Percentiles rank a stretch among this genome's conserved stretches.
These are phyloP conservation scores for Ogataea saltuana DNA, from an alignment of 805 yeast species.

Conservation along the genomic window DNA sequence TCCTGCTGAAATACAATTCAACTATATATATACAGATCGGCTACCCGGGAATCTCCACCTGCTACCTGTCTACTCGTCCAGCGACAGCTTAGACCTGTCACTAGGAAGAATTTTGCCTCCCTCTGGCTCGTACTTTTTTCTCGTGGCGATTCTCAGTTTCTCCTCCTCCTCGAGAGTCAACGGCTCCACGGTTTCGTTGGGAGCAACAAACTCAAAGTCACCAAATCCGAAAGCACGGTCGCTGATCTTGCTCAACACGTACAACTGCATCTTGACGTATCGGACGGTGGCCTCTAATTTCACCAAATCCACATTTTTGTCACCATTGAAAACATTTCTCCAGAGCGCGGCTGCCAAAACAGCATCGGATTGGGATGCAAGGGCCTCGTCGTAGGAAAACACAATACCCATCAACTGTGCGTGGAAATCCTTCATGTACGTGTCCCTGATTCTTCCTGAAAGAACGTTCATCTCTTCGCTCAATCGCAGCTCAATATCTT, in stretches of 20 bases:
- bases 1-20: too few relatives aligned
- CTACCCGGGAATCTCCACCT: too few relatives aligned
- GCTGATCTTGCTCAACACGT: conserved; percentile 78
- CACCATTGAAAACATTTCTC: conserved; percentile 91
- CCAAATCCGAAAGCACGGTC: conserved; percentile 96
- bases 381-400: conserved; percentile 90
- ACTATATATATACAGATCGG: too few relatives aligned
- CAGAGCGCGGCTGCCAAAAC: conserved; percentile 77
- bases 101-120: conserved; percentile 57
- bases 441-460: conserved; percentile 79
- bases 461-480: conserved; percentile 82
- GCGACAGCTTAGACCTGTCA: conserved; percentile 51
- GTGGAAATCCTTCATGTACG: conserved; percentile 86
- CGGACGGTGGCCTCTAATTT: conserved; percentile 88
- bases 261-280: conserved; percentile 85
- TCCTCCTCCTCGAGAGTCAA: conserved; percentile 66
- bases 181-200: conserved; percentile 73
- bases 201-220: conserved; percentile 78
- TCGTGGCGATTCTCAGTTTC: conserved; percentile 50
- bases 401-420: conserved; percentile 87
- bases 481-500: conserved; percentile 84
- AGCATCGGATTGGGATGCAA: conserved; percentile 68
- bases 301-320: conserved; percentile 74
- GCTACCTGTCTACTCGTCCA: conserved; percentile 49
- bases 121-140: conserved; percentile 52